Conservation (phyloP, 192 early-diverging fungal species). For the Jimgerdemannia lactiflua region DNA sequence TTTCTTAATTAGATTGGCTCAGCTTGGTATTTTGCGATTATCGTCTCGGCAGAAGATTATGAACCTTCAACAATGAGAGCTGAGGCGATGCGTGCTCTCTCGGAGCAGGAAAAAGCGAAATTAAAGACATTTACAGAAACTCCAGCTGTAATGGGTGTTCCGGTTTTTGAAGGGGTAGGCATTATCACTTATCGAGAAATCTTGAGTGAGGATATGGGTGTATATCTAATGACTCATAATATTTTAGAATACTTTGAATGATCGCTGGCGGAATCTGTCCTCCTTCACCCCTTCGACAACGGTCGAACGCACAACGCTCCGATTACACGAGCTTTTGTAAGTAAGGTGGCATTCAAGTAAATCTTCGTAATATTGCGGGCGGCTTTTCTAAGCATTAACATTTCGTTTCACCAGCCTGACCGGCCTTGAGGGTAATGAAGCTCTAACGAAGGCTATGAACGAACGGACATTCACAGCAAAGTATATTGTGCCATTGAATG, state of each 20-base stretch:
- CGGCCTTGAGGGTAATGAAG: too few species aligned
- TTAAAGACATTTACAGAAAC: background rate
- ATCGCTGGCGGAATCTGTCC: background rate
- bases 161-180: background rate
- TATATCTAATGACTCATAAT: background rate
- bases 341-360: too few species aligned
- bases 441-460: too few species aligned
- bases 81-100: background rate
- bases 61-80: background rate
- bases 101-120: background rate
- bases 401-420: too few species aligned
- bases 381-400: too few species aligned
- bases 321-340: too few species aligned
- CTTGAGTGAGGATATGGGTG: background rate
- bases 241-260: background rate
- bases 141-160: background rate
- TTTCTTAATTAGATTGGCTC: background rate
- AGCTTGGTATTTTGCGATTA: background rate
- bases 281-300: too few species aligned
- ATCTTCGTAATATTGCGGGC: too few species aligned
- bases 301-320: too few species aligned
- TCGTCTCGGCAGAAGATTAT: background rate
- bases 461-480: background rate
- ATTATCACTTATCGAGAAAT: background rate
- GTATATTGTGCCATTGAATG: conserved; percentile 2